A percentile compares a stretch with the other conserved stretches of the same genome.
Conservation (phyloP, 1,284 basidiomycete species). For the Mycosarcoma mackinlayi region DNA sequence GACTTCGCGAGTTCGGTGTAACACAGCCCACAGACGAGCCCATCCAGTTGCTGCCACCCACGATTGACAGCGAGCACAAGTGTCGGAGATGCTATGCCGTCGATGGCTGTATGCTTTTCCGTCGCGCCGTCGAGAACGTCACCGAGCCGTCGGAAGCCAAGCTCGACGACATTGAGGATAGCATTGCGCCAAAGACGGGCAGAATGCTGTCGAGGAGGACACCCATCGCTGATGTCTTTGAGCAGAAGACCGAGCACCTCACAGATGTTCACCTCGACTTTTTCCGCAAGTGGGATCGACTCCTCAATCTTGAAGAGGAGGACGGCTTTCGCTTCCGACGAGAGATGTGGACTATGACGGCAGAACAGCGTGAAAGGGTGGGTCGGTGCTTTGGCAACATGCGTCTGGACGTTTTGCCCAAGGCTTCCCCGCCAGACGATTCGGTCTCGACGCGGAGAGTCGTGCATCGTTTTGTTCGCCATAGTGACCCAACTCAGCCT, state of each 20-base stretch:
- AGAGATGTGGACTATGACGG: conserved; percentile 93
- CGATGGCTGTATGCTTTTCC: conserved; percentile 93
- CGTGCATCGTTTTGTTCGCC: conserved; percentile 77
- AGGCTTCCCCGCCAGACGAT: not conserved
- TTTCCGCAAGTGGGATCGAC: conserved; percentile 89
- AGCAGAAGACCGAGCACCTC: conserved; percentile 83
- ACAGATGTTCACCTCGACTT: conserved; percentile 78
- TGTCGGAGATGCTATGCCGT: conserved; percentile 85
- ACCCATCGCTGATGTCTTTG: conserved; percentile 80
- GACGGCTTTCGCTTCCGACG: conserved; percentile 84
- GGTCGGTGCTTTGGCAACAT: conserved; percentile 70
- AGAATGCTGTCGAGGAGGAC: conserved; percentile 62
- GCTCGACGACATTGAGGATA: conserved; percentile 10
- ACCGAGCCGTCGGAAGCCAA: conserved; percentile 29
- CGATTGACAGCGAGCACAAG: conserved; percentile 82
- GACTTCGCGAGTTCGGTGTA: conserved; percentile 34
- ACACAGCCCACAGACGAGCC: conserved; percentile 18
- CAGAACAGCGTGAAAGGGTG: conserved; percentile 78
- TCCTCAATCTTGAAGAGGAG: conserved; percentile 88
- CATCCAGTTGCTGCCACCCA: conserved; percentile 73
- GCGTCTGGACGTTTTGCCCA: conserved; percentile 22
- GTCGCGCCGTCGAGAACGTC: conserved; percentile 72
- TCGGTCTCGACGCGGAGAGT: conserved; percentile 68
- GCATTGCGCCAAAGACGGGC: conserved; percentile 2
- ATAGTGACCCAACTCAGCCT: conserved; percentile 25